Base-by-base conservation (phyloP, 345 rosid species). In the Acer campestre region DNA sequence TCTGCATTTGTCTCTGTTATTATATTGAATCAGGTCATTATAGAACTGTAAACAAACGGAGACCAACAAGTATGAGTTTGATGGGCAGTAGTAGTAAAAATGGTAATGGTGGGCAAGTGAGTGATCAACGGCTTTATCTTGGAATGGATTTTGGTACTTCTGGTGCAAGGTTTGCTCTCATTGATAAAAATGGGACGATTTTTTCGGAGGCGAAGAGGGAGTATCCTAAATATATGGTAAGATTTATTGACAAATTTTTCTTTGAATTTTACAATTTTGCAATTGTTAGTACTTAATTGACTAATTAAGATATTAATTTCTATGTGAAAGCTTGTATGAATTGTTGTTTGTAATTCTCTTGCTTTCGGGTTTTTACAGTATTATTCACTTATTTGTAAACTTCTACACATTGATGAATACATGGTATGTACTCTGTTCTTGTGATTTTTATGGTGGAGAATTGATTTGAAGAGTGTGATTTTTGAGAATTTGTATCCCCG, bases 141-240 rank as follows among this genome's bases (percentile, higher is more conserved):
- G 98, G 98, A 29, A 87, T 95, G 98, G 98, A 95, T 75, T 95
- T 95, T 80, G 98, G 98, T 40, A 95, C 98, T 2, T 95, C 98
- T 12, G 98, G 98, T 62, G 98, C 96, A 73, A 84, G 98, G 76
- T 95, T 74, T 77, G 90, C 92, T 59, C 80, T 95, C 35, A 92
- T 95, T 69, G 93, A 93, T 79, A 85, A 89, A 25, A 75, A 85
- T 72, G 98, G 98, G 31, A 75, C 11, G 11, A 85, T 93, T 75
- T 84, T 63, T 63, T 82, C 91, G 2, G 76, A 95, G 84, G 96
- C 95, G 20, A 93, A 89, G 85, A 88, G 87, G 80, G 89, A 86
- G 42, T 95, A 92, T 80, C 94, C 91, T 7, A 76, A 23, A 62
- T 82, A 67, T 79, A 73, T 75, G 95, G 98, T 91, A 79, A 79